These are phyloP conservation scores for Ustilago loliicola DNA, from an alignment of 1,284 basidiomycete species.

Conservation along the genomic window DNA sequence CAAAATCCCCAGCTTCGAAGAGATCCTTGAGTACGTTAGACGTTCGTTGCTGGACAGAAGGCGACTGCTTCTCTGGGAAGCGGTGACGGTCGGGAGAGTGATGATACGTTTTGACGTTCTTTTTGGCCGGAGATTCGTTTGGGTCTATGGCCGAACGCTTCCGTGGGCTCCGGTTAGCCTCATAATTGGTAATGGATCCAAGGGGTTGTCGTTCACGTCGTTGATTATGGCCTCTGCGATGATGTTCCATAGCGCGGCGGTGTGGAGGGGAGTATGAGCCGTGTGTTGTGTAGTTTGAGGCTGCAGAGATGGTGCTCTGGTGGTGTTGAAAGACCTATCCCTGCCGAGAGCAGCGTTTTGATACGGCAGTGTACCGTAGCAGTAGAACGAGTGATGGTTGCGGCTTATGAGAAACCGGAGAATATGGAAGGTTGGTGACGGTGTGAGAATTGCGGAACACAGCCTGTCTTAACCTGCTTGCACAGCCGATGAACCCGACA, in stretches of 20 bases:
- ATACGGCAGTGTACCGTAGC: no score
- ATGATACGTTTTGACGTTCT: background rate
- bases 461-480: no score
- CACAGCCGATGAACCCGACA: no score
- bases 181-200: background rate
- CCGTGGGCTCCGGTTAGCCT: background rate
- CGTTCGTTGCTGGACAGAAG: background rate
- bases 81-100: background rate
- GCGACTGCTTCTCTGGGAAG: background rate
- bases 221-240: background rate
- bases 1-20: background rate
- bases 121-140: background rate
- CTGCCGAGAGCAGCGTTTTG: no score
- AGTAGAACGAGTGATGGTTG: no score
- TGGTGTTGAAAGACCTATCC: no score
- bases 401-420: no score
- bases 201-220: background rate
- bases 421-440: no score
- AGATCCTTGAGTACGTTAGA: background rate
- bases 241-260: background rate
- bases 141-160: background rate
- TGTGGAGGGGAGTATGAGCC: no score
- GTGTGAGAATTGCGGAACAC: no score
- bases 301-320: no score
- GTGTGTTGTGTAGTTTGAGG: no score